A percentile compares a stretch with the other conserved stretches of the same genome.
Evolutionary conservation across 192 early-diverging fungal genomes (phyloP).

Genomic region (Radiomyces spectabilis): DNA sequence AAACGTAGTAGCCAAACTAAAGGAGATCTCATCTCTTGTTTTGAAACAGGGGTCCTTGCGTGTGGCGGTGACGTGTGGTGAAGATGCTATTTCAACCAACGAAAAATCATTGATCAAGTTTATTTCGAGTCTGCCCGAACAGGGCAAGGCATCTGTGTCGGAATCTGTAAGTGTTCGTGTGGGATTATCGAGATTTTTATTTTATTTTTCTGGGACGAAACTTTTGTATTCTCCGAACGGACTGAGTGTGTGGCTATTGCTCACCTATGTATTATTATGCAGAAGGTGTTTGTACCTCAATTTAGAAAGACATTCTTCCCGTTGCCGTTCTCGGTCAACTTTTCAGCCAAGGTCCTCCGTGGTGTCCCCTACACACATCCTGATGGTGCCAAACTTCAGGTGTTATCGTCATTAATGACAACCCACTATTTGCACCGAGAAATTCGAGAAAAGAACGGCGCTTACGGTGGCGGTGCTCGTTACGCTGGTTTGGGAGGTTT

Average conservation of each 20-base stretch:
- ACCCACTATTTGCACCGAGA: slow-evolving; percentile 86
- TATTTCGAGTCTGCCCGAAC: slow-evolving; percentile 26
- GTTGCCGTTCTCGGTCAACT: slow-evolving; percentile 82
- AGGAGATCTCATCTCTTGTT: slow-evolving; percentile 33
- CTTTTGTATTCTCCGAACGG: too few species aligned
- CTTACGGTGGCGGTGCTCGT: slow-evolving; percentile 85
- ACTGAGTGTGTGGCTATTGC: background rate
- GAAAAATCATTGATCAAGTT: slow-evolving; percentile 32
- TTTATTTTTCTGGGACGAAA: background rate
- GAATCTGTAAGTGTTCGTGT: too few species aligned
- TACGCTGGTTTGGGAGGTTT: slow-evolving; percentile 71
- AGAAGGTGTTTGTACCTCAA: slow-evolving; percentile 36
- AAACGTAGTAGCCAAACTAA: slow-evolving; percentile 54
- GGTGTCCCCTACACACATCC: slow-evolving; percentile 80
- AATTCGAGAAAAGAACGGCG: slow-evolving; percentile 93
- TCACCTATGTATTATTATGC: background rate
- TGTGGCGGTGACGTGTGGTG: slow-evolving; percentile 43
- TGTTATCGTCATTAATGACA: slow-evolving; percentile 75
- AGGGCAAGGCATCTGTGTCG: too few species aligned
- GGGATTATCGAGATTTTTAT: too few species aligned
- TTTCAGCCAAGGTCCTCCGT: slow-evolving; percentile 60
- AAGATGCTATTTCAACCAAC: slow-evolving; percentile 36
- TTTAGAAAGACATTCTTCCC: slow-evolving; percentile 66
- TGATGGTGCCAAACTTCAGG: slow-evolving; percentile 72
- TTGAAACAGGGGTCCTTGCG: slow-evolving; percentile 38